Conservation (phyloP, 2,329 filamentous ascomycete genomes). For the Colletotrichum cuscutae region DNA sequence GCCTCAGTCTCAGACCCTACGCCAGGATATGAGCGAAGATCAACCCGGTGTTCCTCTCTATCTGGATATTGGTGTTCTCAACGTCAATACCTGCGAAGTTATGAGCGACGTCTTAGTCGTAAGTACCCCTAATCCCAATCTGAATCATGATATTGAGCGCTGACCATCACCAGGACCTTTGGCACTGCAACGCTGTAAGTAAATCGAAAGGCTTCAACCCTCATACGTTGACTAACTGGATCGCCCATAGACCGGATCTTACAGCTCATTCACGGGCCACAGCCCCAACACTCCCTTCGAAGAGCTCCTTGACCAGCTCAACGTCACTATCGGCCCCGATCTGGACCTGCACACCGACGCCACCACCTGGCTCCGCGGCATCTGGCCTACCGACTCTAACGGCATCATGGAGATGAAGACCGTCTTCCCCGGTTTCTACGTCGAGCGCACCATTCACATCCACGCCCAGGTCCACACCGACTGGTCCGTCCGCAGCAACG, state of each 20-base stretch:
- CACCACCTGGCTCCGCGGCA: conserved; percentile 27
- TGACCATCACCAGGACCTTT: neutral
- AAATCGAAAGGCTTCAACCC: too few relatives aligned
- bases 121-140: too few relatives aligned
- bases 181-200: conserved; percentile 28
- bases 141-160: too few relatives aligned
- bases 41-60: conserved; percentile 54
- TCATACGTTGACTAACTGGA: too few relatives aligned
- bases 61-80: conserved; percentile 39
- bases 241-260: conserved; percentile 12
- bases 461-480: conserved; percentile 54
- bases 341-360: conserved; percentile 26
- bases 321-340: conserved; percentile 23
- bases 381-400: conserved; percentile 37
- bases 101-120: neutral
- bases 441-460: conserved; percentile 57
- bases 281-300: conserved; percentile 20
- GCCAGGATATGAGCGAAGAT: conserved; percentile 55
- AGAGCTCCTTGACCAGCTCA: conserved; percentile 28
- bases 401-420: conserved; percentile 50
- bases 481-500: conserved; percentile 39
- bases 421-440: conserved; percentile 57
- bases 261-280: conserved; percentile 21
- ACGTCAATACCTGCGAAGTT: conserved; percentile 37
- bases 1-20: conserved; percentile 55